Conservation (phyloP, 169 alveolate species). For the Plasmodium relictum region DNA sequence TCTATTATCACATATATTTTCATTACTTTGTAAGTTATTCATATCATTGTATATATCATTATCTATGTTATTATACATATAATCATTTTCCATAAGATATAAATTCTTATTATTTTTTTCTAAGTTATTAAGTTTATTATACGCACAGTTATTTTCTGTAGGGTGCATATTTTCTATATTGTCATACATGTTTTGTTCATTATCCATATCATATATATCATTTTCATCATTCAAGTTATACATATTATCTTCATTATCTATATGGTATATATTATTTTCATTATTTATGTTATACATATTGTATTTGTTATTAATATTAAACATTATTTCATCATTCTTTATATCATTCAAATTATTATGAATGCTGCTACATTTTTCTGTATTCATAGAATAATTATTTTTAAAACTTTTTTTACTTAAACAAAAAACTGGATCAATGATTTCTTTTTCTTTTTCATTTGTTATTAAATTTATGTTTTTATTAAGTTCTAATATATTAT, state of each 20-base stretch:
- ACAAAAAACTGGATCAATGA: conserved; percentile 14
- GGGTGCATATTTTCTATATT: conserved; percentile 7
- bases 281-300: not conserved
- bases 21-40: not conserved
- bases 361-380: not conserved
- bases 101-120: not conserved
- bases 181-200: conserved; percentile 16
- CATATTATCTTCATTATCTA: not conserved
- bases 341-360: not conserved
- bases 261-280: not conserved
- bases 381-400: conserved; percentile 6
- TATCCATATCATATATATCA: not conserved
- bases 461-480: conserved; percentile 17
- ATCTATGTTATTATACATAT: conserved; percentile 6
- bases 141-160: not conserved
- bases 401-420: conserved; percentile 5
- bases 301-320: not conserved
- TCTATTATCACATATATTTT: not conserved
- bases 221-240: conserved; percentile 14
- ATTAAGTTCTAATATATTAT: conserved; percentile 8
- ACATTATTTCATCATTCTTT: conserved; percentile 23
- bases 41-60: not conserved
- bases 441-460: conserved; percentile 7
- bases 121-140: not conserved
- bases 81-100: not conserved